Conservation (phyloP, 2,329 filamentous ascomycete species). For the Neopestalotiopsis clavispora region DNA sequence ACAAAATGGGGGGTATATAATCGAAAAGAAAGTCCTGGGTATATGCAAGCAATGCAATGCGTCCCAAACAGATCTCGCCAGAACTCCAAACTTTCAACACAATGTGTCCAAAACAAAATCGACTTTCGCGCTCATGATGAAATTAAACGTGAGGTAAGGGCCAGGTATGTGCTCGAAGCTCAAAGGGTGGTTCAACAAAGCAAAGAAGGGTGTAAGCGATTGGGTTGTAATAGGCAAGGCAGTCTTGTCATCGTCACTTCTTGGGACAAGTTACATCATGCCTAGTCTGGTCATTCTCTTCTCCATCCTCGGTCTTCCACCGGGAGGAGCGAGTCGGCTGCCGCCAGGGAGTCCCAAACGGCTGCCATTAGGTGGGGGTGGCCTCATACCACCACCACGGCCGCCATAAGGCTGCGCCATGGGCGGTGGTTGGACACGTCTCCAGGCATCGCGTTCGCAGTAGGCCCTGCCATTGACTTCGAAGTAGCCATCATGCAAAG, state of each 20-base stretch:
- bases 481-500: constrained; percentile 85
- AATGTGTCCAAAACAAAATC: background rate
- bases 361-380: constrained; percentile 28
- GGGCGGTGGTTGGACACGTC: constrained; percentile 46
- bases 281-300: constrained; percentile 66
- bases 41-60: constrained; percentile 14
- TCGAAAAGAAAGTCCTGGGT: constrained; percentile 15
- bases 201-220: background rate
- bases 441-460: constrained; percentile 85
- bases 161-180: constrained; percentile 9
- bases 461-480: constrained; percentile 81
- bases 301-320: constrained; percentile 56
- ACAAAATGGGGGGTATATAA: constrained; percentile 11
- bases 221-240: background rate
- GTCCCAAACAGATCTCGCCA: background rate
- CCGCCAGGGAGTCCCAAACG: constrained; percentile 38
- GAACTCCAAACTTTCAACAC: constrained; percentile 4
- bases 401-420: constrained; percentile 29
- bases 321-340: constrained; percentile 39
- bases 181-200: constrained; percentile 8
- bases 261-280: constrained; percentile 48
- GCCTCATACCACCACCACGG: constrained; percentile 17
- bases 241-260: background rate
- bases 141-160: background rate
- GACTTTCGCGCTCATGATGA: background rate